Evolutionary conservation across 768 basidiomycete genomes (phyloP).

Genomic region (Russula abietina): DNA sequence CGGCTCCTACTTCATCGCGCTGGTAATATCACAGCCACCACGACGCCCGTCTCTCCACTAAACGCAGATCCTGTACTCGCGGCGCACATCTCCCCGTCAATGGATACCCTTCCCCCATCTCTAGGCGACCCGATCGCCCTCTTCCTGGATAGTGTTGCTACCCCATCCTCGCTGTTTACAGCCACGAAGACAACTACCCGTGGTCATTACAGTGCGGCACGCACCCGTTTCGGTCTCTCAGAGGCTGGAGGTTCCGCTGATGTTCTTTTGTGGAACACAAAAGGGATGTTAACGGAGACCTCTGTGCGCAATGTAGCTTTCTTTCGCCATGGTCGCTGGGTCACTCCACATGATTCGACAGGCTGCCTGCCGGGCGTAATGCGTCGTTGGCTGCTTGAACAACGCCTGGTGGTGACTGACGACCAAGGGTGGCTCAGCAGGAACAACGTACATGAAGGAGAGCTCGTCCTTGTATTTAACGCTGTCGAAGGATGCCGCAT

Average conservation of each 20-base stretch:
- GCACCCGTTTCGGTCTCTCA: constrained; percentile 45
- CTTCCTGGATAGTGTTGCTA: constrained; percentile 50
- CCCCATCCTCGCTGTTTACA: constrained; percentile 52
- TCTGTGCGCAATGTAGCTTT: constrained; percentile 71
- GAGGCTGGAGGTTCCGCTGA: constrained; percentile 35
- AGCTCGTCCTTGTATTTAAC: constrained; percentile 66
- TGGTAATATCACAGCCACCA: constrained; percentile 6
- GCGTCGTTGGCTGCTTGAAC: constrained; percentile 62
- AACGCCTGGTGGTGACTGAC: constrained; percentile 45
- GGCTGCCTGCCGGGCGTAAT: constrained; percentile 73
- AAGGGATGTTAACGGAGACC: constrained; percentile 51
- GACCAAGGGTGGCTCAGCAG: constrained; percentile 21
- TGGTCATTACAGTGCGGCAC: constrained; percentile 53
- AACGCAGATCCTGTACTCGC: constrained; percentile 19
- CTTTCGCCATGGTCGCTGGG: constrained; percentile 49
- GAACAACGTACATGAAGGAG: constrained; percentile 41
- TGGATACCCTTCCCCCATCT: constrained; percentile 26
- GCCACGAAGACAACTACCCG: constrained; percentile 68
- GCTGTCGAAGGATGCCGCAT: constrained; percentile 64
- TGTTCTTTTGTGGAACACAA: constrained; percentile 56
- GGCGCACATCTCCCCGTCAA: constrained; percentile 33
- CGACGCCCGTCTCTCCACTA: constrained; percentile 29
- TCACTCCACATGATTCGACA: constrained; percentile 53
- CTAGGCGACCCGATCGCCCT: constrained; percentile 39
- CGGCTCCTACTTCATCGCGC: constrained; percentile 37